phyloP scores from a whole-genome alignment of 495 filamentous ascomycete species.

The Tuber aestivum region DNA sequence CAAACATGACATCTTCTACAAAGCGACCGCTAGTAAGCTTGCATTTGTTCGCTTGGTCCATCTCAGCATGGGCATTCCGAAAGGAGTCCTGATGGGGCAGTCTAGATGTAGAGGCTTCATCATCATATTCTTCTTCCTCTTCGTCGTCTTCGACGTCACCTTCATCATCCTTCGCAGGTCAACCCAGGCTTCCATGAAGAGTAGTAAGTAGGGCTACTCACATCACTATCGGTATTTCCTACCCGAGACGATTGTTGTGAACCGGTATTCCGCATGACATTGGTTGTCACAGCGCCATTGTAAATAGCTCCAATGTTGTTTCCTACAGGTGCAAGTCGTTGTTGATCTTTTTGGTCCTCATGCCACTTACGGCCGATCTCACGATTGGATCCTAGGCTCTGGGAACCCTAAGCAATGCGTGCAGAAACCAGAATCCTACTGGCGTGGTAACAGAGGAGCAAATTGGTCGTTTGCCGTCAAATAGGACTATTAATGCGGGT shows the following conservation, averaged over 20 bases:
- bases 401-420: background rate
- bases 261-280: conserved; percentile 20
- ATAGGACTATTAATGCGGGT: conserved; percentile 24
- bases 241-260: conserved; percentile 2
- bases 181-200: background rate
- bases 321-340: conserved; percentile 11
- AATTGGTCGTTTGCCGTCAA: conserved; percentile 25
- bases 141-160: conserved; percentile 12
- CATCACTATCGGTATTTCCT: too few relatives aligned
- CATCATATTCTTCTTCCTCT: background rate
- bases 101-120: background rate
- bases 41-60: conserved; percentile 11
- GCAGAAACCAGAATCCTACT: conserved; percentile 17
- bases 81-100: background rate
- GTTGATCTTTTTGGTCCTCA: background rate
- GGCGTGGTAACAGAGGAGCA: conserved; percentile 22
- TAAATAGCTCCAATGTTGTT: conserved; percentile 30
- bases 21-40: conserved; percentile 24
- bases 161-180: background rate
- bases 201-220: background rate
- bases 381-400: conserved; percentile 28
- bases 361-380: conserved; percentile 22
- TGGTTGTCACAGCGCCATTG: conserved; percentile 18
- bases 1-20: conserved; percentile 20
- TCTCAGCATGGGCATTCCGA: too few relatives aligned